phyloP scores from a whole-genome alignment of 768 basidiomycete species.

The Psilocybe cubensis region DNA sequence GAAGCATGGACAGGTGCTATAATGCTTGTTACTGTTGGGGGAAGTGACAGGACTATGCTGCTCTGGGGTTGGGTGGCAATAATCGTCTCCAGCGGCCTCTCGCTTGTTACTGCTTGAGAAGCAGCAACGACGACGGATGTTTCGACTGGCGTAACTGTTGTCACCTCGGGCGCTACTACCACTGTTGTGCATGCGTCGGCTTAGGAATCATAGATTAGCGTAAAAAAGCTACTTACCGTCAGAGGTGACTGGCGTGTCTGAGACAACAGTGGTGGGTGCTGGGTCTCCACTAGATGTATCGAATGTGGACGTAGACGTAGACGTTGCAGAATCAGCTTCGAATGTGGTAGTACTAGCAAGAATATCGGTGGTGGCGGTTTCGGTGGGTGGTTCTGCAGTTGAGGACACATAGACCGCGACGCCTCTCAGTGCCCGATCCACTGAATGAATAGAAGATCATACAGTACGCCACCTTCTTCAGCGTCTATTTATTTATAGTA shows the following conservation, averaged over 20 bases:
- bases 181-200: neutral
- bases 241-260: no score
- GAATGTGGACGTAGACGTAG: no score
- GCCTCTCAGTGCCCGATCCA: slow-evolving; percentile 16
- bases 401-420: slow-evolving; percentile 14
- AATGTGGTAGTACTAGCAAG: slow-evolving; percentile 5
- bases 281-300: no score
- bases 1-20: neutral
- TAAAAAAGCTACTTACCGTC: no score
- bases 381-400: neutral
- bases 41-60: neutral
- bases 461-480: neutral
- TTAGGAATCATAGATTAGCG: neutral
- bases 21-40: neutral
- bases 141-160: slow-evolving; percentile 39
- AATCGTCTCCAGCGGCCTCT: slow-evolving; percentile 16
- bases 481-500: neutral
- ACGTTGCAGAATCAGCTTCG: neutral
- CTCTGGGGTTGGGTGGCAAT: neutral
- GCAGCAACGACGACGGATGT: slow-evolving; percentile 21
- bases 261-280: no score
- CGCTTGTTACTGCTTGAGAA: slow-evolving; percentile 23
- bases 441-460: slow-evolving; percentile 1
- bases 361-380: neutral
- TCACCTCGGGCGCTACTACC: slow-evolving; percentile 36